Evolutionary conservation across 179 eudicot genomes (phyloP).

Genomic region (Silene coronaria): DNA sequence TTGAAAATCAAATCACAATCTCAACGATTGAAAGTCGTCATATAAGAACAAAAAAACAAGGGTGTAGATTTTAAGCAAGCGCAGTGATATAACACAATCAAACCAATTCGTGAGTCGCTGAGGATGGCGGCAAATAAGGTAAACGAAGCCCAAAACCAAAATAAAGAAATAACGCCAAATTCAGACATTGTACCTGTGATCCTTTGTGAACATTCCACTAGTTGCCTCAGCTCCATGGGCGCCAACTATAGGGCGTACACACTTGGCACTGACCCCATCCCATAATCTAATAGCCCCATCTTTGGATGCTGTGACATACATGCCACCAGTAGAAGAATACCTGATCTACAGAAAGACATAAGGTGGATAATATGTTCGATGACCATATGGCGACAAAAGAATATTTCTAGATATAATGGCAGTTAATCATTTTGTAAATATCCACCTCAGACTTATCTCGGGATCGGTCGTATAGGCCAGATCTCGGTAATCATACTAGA

Average conservation of each 20-base stretch:
- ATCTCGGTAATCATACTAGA: too few species aligned
- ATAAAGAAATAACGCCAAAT: not conserved
- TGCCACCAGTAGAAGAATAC: conserved; percentile 66
- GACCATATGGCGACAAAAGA: not conserved
- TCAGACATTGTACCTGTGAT: conserved; percentile 47
- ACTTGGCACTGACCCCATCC: conserved; percentile 73
- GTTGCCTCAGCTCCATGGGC: conserved; percentile 78
- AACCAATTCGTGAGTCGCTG: too few species aligned
- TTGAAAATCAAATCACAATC: too few species aligned
- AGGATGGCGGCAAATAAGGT: too few species aligned
- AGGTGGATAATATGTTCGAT: not conserved
- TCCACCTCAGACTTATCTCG: too few species aligned
- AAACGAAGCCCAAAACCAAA: not conserved
- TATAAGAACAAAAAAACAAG: too few species aligned
- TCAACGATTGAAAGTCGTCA: too few species aligned
- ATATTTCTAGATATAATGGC: not conserved
- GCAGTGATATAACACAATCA: too few species aligned
- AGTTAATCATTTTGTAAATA: not conserved
- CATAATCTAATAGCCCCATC: conserved; percentile 78
- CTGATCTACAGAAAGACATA: conserved; percentile 47
- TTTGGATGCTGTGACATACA: conserved; percentile 85
- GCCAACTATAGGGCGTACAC: conserved; percentile 57
- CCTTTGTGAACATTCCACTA: conserved; percentile 68
- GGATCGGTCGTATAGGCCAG: too few species aligned
- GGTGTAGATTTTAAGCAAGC: too few species aligned